Conservation (phyloP, 441 rosid species). For the Mallotus repandus region DNA sequence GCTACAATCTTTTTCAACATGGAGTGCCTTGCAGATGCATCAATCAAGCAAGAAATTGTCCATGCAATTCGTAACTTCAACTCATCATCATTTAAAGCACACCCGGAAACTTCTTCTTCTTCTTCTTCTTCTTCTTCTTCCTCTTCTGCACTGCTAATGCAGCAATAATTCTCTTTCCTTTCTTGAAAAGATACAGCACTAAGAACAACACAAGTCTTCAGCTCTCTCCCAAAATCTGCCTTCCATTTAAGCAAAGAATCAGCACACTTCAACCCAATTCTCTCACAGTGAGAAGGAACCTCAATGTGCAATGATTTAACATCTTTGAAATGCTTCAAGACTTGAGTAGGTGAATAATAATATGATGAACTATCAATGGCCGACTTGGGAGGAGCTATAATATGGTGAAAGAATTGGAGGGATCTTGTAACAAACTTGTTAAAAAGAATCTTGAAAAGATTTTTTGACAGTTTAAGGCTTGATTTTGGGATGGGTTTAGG, state of each 20-base stretch:
- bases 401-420: constrained; percentile 24
- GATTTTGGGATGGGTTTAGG: constrained; percentile 11
- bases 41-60: constrained; percentile 40
- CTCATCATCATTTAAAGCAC: constrained; percentile 31
- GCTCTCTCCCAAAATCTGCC: constrained; percentile 35
- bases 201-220: constrained; percentile 38
- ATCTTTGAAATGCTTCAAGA: constrained; percentile 30
- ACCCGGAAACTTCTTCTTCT: background rate
- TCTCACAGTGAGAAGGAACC: constrained; percentile 28
- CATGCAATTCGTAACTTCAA: constrained; percentile 34
- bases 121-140: background rate
- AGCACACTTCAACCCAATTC: constrained; percentile 12
- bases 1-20: constrained; percentile 28
- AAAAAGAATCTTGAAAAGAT: constrained; percentile 14
- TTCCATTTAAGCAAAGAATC: constrained; percentile 41
- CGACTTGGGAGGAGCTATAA: constrained; percentile 8
- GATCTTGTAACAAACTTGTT: constrained; percentile 26
- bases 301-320: constrained; percentile 28
- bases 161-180: background rate
- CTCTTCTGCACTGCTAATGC: no score
- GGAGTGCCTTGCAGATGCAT: constrained; percentile 38
- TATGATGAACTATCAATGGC: background rate
- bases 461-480: background rate
- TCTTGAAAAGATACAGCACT: constrained; percentile 33
- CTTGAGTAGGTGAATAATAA: constrained; percentile 9